Conservation (phyloP, 106 monocot species). For the Phalaenopsis equestris region DNA sequence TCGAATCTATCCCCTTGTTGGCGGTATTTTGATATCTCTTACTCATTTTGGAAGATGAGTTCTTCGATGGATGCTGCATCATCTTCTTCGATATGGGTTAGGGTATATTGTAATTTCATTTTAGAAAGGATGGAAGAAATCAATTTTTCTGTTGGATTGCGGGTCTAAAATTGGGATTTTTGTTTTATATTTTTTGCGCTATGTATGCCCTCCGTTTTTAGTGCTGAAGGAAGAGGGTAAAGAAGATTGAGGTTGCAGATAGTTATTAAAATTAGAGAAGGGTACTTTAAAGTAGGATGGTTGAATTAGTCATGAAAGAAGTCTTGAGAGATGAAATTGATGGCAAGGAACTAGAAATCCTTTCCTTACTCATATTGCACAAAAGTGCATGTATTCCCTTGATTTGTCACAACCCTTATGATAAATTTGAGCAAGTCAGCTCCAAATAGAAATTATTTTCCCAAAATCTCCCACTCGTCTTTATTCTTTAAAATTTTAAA, state of each 20-base stretch:
- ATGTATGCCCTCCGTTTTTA: not conserved
- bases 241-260: not conserved
- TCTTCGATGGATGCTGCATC: no score
- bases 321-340: not conserved
- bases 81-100: no score
- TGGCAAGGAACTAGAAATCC: not conserved
- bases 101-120: not conserved
- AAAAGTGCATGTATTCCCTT: not conserved
- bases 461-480: no score
- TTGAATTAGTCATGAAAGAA: not conserved
- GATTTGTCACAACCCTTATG: not conserved
- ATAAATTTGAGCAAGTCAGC: not conserved
- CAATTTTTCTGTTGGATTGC: not conserved
- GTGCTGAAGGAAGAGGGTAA: not conserved
- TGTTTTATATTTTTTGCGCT: not conserved
- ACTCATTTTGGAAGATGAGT: no score
- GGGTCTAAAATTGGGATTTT: not conserved
- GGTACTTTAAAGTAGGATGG: not conserved
- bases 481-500: not conserved
- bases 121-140: not conserved
- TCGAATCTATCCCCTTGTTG: no score
- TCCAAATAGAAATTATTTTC: not conserved
- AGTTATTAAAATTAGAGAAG: not conserved
- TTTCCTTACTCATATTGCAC: not conserved
- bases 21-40: no score